Percentiles rank a stretch among this genome's conserved stretches.
Conservation (phyloP, 2,329 filamentous ascomycete species). For the Fonsecaea pugnacius region DNA sequence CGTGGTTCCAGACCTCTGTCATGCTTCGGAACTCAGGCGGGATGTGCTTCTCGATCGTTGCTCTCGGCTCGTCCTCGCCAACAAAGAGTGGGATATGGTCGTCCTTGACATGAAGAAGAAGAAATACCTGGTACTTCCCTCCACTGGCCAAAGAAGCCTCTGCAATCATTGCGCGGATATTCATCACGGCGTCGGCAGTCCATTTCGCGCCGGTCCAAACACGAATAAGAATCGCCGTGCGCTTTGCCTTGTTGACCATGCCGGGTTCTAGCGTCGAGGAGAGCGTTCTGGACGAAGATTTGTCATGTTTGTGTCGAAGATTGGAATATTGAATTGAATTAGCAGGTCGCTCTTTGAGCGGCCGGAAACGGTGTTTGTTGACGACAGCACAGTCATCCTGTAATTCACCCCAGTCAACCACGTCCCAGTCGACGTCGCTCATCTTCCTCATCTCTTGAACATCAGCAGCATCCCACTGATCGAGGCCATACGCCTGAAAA, state of each 20-base stretch:
- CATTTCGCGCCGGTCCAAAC: constrained; percentile 82
- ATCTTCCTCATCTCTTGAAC: constrained; percentile 40
- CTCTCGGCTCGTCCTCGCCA: constrained; percentile 63
- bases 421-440: constrained; percentile 58
- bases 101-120: constrained; percentile 84
- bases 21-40: constrained; percentile 73
- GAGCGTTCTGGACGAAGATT: constrained; percentile 25
- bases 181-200: constrained; percentile 78
- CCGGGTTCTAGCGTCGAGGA: constrained; percentile 33
- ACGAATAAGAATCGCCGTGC: constrained; percentile 79
- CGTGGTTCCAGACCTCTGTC: constrained; percentile 70
- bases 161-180: constrained; percentile 79
- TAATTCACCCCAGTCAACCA: constrained; percentile 72
- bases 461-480: constrained; percentile 38
- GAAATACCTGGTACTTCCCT: constrained; percentile 79
- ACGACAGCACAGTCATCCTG: constrained; percentile 68
- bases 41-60: constrained; percentile 63
- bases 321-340: constrained; percentile 40
- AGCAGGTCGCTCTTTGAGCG: constrained; percentile 33
- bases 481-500: constrained; percentile 61
- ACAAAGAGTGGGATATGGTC: constrained; percentile 73
- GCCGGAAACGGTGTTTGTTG: constrained; percentile 67
- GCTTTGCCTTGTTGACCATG: constrained; percentile 41
- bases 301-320: constrained; percentile 37
- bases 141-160: constrained; percentile 81